Base-by-base conservation (phyloP, 371 early-diverging fungal species). In the Syncephalastrum contaminatum region DNA sequence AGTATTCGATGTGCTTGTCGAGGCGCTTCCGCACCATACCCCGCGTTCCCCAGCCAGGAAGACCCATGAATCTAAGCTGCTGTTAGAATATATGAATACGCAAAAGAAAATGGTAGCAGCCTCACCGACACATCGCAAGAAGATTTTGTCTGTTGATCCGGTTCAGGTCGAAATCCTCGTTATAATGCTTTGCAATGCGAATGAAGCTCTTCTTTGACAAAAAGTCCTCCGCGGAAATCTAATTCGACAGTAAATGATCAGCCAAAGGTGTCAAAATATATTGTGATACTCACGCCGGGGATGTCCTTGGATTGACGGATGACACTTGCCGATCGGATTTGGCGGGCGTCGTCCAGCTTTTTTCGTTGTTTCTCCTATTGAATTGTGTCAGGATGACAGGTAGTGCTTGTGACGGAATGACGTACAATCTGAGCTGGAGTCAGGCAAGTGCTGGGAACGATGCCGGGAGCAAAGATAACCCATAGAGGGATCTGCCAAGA, bases 391-490 rank as follows among this genome's bases (percentile, higher is more conserved):
- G 25, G 12, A 19, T 24, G 16, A 46, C 21, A 43, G 13, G 42
- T 1, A 42, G 16, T 43, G 7, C 6, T 36, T n/a, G 4, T 21
- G 14, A 39, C 2, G 8, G 13, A 25, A 13, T 14, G 8, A 30
- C 59, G 56, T 82, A 86, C 87, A 66, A 83, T 44, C 68, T 87
- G 87, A 8, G 59, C 54, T 2, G 75, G 73, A 18, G 77, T 80
- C 14, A 87, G 56, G 60, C 85, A 84, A 8, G 87, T 87, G 39
- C 83, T 76, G 27, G 87, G 87, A 19, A 87, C 71, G 63, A 84
- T 68, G 21, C 75, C 73, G 27, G 87, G 87, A 4, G 71, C 79
- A 55, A 79, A 84, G 20, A 81, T 74, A 25, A 87, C 78, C 48
- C 77, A 62, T 43, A 87, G 65, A 13, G 87, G 87, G 56, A 87